Conservation (phyloP, 371 early-diverging fungal species). For the Dinochytrium kinnereticum region DNA sequence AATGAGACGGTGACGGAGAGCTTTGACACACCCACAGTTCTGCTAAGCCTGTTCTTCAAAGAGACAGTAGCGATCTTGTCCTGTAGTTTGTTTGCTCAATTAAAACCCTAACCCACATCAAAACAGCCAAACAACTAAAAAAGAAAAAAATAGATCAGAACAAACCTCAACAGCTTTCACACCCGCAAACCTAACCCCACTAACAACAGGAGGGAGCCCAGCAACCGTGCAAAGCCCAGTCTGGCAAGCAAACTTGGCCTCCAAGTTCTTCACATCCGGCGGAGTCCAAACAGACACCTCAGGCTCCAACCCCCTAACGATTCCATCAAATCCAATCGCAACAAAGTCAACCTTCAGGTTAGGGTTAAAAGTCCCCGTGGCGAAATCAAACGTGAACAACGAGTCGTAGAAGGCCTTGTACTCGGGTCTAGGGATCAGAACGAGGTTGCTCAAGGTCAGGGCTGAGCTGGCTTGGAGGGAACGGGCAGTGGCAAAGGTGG, state of each 20-base stretch:
- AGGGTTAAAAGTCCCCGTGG: neutral
- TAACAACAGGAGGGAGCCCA: neutral
- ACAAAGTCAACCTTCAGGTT: neutral
- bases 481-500: neutral
- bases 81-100: neutral
- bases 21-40: neutral
- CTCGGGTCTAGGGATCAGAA: neutral
- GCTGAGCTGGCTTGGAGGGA: no score
- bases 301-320: neutral
- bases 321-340: neutral
- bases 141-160: no score
- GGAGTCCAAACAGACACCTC: neutral
- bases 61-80: neutral
- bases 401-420: neutral
- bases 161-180: no score
- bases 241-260: neutral
- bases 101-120: neutral
- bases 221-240: neutral
- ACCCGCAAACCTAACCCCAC: neutral
- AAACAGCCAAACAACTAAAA: no score
- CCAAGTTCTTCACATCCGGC: neutral
- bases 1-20: neutral
- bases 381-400: neutral
- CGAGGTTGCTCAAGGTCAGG: neutral
- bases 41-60: neutral